Conservation (phyloP, 2,329 filamentous ascomycete genomes). For the Graphiopsis chlorocephala region DNA sequence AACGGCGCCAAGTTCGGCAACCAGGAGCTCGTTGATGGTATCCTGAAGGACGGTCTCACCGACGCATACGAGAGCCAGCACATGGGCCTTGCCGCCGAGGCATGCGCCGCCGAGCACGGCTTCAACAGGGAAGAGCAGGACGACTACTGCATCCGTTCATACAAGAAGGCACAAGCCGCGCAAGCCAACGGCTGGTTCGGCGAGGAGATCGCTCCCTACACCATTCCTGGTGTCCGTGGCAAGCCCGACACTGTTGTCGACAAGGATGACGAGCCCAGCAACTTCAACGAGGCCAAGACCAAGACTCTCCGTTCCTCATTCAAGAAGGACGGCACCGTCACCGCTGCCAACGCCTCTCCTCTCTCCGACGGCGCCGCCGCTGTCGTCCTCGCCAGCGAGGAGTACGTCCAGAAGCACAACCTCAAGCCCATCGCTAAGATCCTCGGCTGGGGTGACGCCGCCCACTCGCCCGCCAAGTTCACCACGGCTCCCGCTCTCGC, state of each 20-base stretch:
- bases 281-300: conserved; percentile 59
- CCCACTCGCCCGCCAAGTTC: conserved; percentile 88
- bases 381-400: conserved; percentile 88
- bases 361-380: conserved; percentile 94
- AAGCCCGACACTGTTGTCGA: conserved; percentile 81
- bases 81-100: conserved; percentile 91
- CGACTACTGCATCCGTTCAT: conserved; percentile 90
- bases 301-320: conserved; percentile 66
- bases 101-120: conserved; percentile 80
- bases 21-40: conserved; percentile 81
- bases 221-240: conserved; percentile 82
- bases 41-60: conserved; percentile 90
- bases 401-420: conserved; percentile 85
- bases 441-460: conserved; percentile 94
- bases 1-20: conserved; percentile 91
- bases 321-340: conserved; percentile 83
- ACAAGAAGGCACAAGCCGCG: conserved; percentile 88
- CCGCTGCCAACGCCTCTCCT: conserved; percentile 92
- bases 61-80: conserved; percentile 95
- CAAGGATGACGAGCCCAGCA: conserved; percentile 93
- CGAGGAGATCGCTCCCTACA: conserved; percentile 83
- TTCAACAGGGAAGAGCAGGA: conserved; percentile 86
- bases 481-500: conserved; percentile 90
- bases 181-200: conserved; percentile 78
- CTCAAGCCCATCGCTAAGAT: conserved; percentile 95